Percentiles rank a stretch among this genome's conserved stretches.
These are phyloP conservation scores for Brassica cretica DNA, from an alignment of 345 rosid genomes.

Conservation along the genomic window DNA sequence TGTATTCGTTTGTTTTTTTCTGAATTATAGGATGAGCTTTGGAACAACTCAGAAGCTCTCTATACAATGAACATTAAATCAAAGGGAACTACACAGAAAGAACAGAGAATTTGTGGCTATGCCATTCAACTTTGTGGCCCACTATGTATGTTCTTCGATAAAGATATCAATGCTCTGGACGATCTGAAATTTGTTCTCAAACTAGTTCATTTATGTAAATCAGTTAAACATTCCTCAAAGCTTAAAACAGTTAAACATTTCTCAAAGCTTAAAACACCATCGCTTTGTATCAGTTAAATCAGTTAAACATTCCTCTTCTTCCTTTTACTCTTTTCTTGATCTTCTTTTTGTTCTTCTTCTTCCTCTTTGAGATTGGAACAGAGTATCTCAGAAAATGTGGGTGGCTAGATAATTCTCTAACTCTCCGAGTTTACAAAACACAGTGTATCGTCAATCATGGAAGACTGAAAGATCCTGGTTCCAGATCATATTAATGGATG, in stretches of 20 bases:
- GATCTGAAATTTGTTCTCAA: too few relatives aligned
- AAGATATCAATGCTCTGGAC: too few relatives aligned
- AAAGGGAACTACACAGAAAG: too few relatives aligned
- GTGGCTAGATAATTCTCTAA: conserved; percentile 77
- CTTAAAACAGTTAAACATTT: not conserved
- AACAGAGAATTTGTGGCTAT: too few relatives aligned
- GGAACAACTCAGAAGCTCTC: too few relatives aligned
- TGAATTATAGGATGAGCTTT: conserved; percentile 3
- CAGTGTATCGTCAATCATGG: not conserved
- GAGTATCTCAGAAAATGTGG: conserved; percentile 72
- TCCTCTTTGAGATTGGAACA: conserved; percentile 45
- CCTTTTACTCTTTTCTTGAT: conserved; percentile 40
- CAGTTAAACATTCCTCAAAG: too few relatives aligned
- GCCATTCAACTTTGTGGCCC: too few relatives aligned
- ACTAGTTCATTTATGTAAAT: too few relatives aligned
- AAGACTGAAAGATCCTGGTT: not conserved
- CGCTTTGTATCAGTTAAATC: too few relatives aligned
- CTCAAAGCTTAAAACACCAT: conserved; percentile 34
- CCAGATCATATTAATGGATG: not conserved
- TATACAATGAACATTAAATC: too few relatives aligned
- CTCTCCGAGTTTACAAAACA: conserved; percentile 17
- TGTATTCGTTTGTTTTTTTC: conserved; percentile 15
- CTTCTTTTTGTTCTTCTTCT: conserved; percentile 33
- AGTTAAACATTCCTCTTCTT: conserved; percentile 45
- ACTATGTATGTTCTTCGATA: too few relatives aligned